Evolutionary conservation across 192 early-diverging fungal genomes (phyloP).

Genomic region (Chytriomyces sp.): DNA sequence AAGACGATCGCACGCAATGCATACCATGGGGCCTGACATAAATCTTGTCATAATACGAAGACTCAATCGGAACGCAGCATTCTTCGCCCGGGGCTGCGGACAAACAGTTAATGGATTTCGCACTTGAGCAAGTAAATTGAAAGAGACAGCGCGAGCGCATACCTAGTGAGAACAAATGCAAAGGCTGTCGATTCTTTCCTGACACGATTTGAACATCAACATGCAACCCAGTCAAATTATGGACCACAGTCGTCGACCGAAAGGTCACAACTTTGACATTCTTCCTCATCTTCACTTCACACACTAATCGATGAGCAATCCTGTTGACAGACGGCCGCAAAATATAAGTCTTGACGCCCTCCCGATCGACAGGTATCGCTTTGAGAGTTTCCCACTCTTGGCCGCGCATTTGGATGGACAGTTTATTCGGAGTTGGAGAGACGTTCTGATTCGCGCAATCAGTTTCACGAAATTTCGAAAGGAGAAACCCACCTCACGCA

Average conservation of each 20-base stretch:
- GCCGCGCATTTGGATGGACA: conserved; percentile 85
- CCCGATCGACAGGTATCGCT: conserved; percentile 85
- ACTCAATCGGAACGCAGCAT: conserved; percentile 84
- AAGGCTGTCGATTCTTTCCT: conserved; percentile 61
- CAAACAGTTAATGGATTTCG: neutral
- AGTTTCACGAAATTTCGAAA: neutral
- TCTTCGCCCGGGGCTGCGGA: conserved; percentile 76
- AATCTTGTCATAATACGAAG: conserved; percentile 78
- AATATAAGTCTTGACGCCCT: conserved; percentile 79
- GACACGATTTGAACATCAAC: conserved; percentile 84
- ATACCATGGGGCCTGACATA: conserved; percentile 80
- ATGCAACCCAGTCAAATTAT: conserved; percentile 78
- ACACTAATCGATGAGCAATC: conserved; percentile 81
- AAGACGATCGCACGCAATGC: conserved; percentile 6
- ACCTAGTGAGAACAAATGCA: conserved; percentile 58
- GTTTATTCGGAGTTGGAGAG: conserved; percentile 68
- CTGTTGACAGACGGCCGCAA: conserved; percentile 81
- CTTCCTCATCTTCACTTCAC: conserved; percentile 84
- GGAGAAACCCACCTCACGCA: conserved; percentile 72
- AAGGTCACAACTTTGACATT: conserved; percentile 94
- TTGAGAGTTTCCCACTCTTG: conserved; percentile 92
- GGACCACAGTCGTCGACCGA: conserved; percentile 80
- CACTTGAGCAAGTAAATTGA: conserved; percentile 6
- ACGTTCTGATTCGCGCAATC: conserved; percentile 33
- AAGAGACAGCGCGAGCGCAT: conserved; percentile 30